phyloP scores from a whole-genome alignment of 2,329 filamentous ascomycete species.

The Fusarium beomiforme region DNA sequence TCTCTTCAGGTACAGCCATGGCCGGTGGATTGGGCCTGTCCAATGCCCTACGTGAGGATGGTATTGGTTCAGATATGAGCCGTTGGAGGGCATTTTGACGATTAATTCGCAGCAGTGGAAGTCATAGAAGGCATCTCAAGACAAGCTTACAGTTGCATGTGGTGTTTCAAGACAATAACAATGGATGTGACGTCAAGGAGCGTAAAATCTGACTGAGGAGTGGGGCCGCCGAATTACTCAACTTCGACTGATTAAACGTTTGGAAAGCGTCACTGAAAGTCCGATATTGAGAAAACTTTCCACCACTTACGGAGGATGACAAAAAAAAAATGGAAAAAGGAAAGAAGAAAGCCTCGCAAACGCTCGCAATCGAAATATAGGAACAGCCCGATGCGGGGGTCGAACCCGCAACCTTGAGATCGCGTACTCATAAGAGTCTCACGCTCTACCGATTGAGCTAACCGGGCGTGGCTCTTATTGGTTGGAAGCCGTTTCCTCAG shows the following conservation, averaged over 20 bases:
- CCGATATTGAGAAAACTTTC: background rate
- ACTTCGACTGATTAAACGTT: background rate
- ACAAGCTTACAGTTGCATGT: background rate
- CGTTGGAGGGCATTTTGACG: conserved; percentile 32
- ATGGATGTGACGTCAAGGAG: conserved; percentile 14
- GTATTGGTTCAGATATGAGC: conserved; percentile 8
- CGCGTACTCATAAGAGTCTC: conserved; percentile 65
- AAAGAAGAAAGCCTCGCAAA: conserved; percentile 15
- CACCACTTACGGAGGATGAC: background rate
- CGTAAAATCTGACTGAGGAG: conserved; percentile 23
- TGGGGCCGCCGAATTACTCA: background rate
- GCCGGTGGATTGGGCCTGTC: conserved; percentile 47
- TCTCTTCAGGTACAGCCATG: conserved; percentile 55
- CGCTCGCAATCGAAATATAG: conserved; percentile 30
- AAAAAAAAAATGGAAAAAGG: too few relatives aligned
- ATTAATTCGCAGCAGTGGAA: background rate
- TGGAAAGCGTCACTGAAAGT: background rate
- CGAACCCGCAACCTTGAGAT: conserved; percentile 68
- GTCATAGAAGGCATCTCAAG: conserved; percentile 7
- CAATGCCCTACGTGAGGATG: conserved; percentile 31
- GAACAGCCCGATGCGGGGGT: conserved; percentile 54
- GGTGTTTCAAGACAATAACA: conserved; percentile 3
- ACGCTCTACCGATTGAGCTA: conserved; percentile 66
- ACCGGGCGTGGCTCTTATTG: conserved; percentile 47
- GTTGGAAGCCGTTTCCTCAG: background rate